Evolutionary conservation across 805 yeast species (phyloP), one percentile per base, ranked within the genome.

Genomic region (Ascoidea rubescens): DNA sequence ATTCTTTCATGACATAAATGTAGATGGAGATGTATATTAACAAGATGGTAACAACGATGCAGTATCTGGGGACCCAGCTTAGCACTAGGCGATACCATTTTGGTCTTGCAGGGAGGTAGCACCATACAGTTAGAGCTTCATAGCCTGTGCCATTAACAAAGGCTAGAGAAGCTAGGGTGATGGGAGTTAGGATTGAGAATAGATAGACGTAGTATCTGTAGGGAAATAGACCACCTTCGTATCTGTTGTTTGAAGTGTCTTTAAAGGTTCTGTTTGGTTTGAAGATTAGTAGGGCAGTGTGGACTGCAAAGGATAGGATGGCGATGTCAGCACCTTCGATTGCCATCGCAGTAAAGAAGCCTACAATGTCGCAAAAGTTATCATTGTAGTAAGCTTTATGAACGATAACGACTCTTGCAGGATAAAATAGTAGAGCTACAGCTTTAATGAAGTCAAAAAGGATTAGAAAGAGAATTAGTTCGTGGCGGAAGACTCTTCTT

Each of bases 271-370:
- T 71, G 32, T 70, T 71, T 0, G 91, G 87, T 54, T 71, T 69
- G 64, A 87, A 85, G 4, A 89, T 83, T 33, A 87, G 67, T 47
- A 88, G 62, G 31, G 80, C 87, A 7, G 91, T 84, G 66, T 89
- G 96, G 14, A 88, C 66, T 1, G 96, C 96, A 67, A 89, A 84
- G 43, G 83, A 74, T 37, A 87, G 68, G 51, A 88, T 89, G 16
- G 93, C 89, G 43, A 87, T 62, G 65, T 89, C 97, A 1, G 90
- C 88, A 21, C 95, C 95, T 65, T 87, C 95, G 12, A 85, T 83
- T 28, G 87, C 74, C 45, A 81, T 72, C 3, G 90, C 86, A 1
- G 95, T 84, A 65, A 87, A 80, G 71, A 85, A 88, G 1, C 96
- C 96, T 43, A 84, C 74, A 4, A 79, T 77, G 60, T 81, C 78